Evolutionary conservation across 768 basidiomycete genomes (phyloP).

Genomic region (Peribolospora kevripleyi): DNA sequence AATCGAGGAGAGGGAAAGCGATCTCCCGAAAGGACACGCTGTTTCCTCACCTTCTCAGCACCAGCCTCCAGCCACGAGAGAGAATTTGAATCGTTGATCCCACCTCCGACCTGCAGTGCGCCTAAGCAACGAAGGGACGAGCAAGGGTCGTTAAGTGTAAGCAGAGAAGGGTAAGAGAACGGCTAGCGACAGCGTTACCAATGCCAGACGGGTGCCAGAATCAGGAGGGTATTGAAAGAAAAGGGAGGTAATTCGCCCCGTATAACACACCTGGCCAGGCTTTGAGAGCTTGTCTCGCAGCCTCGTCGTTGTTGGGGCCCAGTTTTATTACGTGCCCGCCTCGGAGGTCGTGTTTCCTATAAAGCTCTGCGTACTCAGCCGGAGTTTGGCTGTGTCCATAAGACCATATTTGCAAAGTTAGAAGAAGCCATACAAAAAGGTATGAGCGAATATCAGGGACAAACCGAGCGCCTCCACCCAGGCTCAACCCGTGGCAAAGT

Average conservation of each 20-base stretch:
- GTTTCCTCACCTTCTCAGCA: no score
- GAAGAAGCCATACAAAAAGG: no score
- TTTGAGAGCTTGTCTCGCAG: slow-evolving; percentile 57
- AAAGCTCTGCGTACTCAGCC: slow-evolving; percentile 52
- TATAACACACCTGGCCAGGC: slow-evolving; percentile 56
- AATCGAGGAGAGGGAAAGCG: neutral
- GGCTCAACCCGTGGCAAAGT: neutral
- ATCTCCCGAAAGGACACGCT: no score
- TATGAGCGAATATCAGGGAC: no score
- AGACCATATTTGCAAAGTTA: neutral
- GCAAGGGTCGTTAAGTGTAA: neutral
- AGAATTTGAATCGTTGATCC: no score
- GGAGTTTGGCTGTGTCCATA: slow-evolving; percentile 38
- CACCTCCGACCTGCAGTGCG: neutral
- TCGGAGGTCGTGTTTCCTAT: slow-evolving; percentile 37
- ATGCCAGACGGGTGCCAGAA: no score
- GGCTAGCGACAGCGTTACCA: no score
- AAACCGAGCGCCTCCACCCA: no score
- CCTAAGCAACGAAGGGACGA: neutral
- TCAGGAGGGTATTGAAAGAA: neutral
- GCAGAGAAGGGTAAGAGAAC: neutral
- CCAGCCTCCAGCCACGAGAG: no score
- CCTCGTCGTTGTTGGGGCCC: slow-evolving; percentile 64
- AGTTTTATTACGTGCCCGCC: slow-evolving; percentile 96
- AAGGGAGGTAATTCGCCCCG: neutral